Evolutionary conservation across 2,329 filamentous ascomycete genomes (phyloP), one percentile per base, ranked within the genome.

Genomic region (Talaromyces sp.): DNA sequence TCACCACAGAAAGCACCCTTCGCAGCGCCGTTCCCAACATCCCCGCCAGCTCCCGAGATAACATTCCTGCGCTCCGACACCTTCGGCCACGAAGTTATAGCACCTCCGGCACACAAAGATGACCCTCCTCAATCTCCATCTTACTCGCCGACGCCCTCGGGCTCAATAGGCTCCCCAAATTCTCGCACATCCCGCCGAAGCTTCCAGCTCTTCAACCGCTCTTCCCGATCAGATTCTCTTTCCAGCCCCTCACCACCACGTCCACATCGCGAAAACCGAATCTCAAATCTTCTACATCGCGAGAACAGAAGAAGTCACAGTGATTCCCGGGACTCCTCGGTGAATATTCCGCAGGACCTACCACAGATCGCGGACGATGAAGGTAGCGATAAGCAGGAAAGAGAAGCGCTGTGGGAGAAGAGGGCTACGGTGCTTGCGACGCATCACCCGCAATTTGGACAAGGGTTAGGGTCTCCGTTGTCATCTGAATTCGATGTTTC

Each of bases 41-140:
- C 58, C 19, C 52, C 53, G 14, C 81, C 61, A 69, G 58, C 79
- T 1, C 86, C 88, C 52, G 86, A 89, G 62, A 91, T 97, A 76
- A 90, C 82, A 58, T 91, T 97, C 75, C 82, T 94, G 66, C 87
- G 91, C 56, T 88, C 90, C 60, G 93, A 96, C 68, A 96, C 92
- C 1, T 76, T 86, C 60, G 86, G 87, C 1, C 83, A 91, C 69
- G 91, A 97, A 71, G 77, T 88, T 60, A 90, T 96, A 69, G 79
- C 85, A 51, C 89, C 90, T 10, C 88, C 91, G 6, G 69, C 70
- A 47, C 80, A 46, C 43, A n/a, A 17, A 29, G 33, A 39, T 16
- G 45, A 47, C 16, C 45, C 45, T n/a, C 35, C 45, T 17, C 35
- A 39, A 11, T 47, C 35, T 13, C 45, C 33, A 27, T 9, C 44